Conservation (phyloP, 371 early-diverging fungal species). For the Lichtheimia hyalospora region DNA sequence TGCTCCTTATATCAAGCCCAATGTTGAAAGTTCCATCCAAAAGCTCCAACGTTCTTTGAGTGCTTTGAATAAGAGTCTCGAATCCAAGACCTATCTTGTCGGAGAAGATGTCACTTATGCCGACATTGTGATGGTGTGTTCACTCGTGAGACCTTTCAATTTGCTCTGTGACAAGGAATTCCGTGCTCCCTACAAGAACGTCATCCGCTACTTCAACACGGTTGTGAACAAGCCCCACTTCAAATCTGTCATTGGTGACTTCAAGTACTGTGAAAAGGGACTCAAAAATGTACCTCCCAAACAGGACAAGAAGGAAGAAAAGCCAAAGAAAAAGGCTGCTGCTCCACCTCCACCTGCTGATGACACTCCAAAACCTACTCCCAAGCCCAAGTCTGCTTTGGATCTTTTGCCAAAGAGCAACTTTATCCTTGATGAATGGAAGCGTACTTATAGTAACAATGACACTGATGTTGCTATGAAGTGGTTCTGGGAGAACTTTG, state of each 20-base stretch:
- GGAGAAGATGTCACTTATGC: constrained; percentile 91
- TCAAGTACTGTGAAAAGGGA: constrained; percentile 59
- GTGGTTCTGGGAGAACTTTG: constrained; percentile 94
- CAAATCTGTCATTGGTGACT: constrained; percentile 77
- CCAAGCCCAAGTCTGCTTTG: constrained; percentile 91
- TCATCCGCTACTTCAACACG: constrained; percentile 87
- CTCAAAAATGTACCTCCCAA: constrained; percentile 54
- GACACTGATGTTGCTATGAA: constrained; percentile 86
- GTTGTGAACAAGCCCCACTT: constrained; percentile 78
- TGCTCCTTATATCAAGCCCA: constrained; percentile 66
- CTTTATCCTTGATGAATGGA: constrained; percentile 90
- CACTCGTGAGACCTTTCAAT: constrained; percentile 66
- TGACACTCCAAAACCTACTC: constrained; percentile 64
- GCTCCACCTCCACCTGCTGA: constrained; percentile 25
- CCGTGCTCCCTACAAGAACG: constrained; percentile 82
- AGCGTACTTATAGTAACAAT: constrained; percentile 96
- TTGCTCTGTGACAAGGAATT: constrained; percentile 61
- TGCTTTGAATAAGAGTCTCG: constrained; percentile 73
- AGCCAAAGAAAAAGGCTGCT: constrained; percentile 41
- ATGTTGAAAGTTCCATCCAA: constrained; percentile 66
- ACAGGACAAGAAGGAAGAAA: constrained; percentile 51
- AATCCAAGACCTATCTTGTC: constrained; percentile 86
- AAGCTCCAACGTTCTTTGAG: constrained; percentile 61
- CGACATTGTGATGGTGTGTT: constrained; percentile 72
- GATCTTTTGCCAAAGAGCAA: constrained; percentile 85